Percentiles rank a stretch among this genome's conserved stretches.
These are phyloP conservation scores for Arachis monticola DNA, from an alignment of 331 rosid species.

Conservation along the genomic window DNA sequence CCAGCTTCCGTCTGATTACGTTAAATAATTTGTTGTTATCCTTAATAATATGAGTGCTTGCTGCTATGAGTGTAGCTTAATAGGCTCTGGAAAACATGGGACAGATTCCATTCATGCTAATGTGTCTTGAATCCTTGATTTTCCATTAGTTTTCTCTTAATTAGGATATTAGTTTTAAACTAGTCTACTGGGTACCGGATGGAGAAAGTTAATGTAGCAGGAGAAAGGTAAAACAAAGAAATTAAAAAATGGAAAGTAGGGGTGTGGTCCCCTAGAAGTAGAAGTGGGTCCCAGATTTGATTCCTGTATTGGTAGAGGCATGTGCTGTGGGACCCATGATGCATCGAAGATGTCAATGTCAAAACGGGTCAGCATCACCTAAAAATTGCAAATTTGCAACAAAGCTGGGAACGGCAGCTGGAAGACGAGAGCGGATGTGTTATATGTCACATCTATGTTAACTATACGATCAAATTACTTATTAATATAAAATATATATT, in stretches of 20 bases:
- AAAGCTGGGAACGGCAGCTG: constrained; percentile 37
- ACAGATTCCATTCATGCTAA: not conserved
- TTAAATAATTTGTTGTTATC: constrained; percentile 7
- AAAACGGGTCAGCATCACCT: constrained; percentile 49
- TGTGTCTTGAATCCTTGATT: not conserved
- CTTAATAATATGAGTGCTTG: not conserved
- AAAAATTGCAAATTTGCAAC: constrained; percentile 50
- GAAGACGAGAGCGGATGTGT: constrained; percentile 22
- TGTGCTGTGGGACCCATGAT: constrained; percentile 69
- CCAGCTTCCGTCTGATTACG: not conserved
- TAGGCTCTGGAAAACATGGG: constrained; percentile 16
- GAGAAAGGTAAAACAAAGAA: not conserved
- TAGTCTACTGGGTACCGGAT: not conserved
- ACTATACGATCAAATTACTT: no score
- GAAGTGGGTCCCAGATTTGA: constrained; percentile 50
- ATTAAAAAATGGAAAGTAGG: not conserved
- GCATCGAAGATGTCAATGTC: constrained; percentile 49
- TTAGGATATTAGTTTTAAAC: not conserved
- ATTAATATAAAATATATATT: no score
- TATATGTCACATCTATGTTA: no score
- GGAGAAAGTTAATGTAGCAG: not conserved
- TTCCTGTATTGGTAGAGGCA: constrained; percentile 55
- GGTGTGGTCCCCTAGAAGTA: constrained; percentile 37
- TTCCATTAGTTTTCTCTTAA: not conserved
- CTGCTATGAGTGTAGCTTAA: not conserved